Base-by-base conservation (phyloP, 75 land plant genomes). In the Isoetes taiwanensis region DNA sequence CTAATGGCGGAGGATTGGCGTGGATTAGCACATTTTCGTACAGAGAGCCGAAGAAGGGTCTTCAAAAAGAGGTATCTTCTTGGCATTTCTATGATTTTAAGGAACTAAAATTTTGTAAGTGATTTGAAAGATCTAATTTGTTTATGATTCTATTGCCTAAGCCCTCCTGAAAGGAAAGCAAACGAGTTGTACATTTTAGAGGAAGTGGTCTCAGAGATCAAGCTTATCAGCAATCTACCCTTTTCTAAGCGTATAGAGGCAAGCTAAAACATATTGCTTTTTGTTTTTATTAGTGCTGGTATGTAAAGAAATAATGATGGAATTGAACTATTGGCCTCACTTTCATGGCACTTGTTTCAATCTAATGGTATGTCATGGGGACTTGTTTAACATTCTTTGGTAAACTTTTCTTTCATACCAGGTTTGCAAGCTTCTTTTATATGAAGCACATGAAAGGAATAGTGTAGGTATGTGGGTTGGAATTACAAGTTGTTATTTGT, bases 11-110 rank as follows among this genome's bases (percentile, higher is more conserved):
- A 40, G 1, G 67, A 53, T 27, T 63, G 72, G 72, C 72, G 72
- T 21, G 72, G 66, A 28, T 54, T 69, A n/a, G 72, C 72, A 30
- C 72, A 69, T 69, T 69, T 64, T 42, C 66, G 66, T 23, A 64
- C 66, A 23, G 70, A 65, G 58, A 69, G 67, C 56, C 57, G 72
- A 5, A 32, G 72, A 1, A 67, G 58, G 2, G 72, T 69, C 4
- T 56, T 69, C 27, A 67, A 38, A 53, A 69, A 69, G 24, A 39
- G 24, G 72, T 69, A 54, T 6, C 23, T 46, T 6, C 14, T 6
- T 23, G 5, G 6, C 14, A 4, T 6, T 46, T 46, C 16, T 37
- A 37, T 37, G 10, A 10, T 10, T 37, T 48, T 8, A 11, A 48
- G 19, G 19, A 14, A 8, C 10, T 14, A 48, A 11, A 12, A 4